Evolutionary conservation across 2,329 filamentous ascomycete species (phyloP), one percentile per base, ranked within the genome.

Genomic region (Shiraia sp.): DNA sequence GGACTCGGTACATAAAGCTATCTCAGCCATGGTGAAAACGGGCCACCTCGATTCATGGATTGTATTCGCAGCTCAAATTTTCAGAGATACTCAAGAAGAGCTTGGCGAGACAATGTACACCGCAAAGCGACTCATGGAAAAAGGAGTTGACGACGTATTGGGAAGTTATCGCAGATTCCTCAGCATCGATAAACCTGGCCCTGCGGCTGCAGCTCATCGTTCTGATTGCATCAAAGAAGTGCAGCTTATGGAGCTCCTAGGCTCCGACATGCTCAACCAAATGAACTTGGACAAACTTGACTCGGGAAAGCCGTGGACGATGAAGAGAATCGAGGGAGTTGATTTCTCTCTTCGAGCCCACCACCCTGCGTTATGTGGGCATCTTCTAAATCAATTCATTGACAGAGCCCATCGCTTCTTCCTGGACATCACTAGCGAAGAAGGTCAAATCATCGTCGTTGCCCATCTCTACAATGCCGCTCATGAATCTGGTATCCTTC

Each of bases 61-160:
- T n/a, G 28, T 49, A 10, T 32, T 49, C 14, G 42, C 47, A 3
- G 22, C 43, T 2, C 39, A 49, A 22, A 36, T 43, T 5, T 40
- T 49, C 19, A 13, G 10, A 12, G 47, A 46, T n/a, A 49, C 32
- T 2, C 32, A 24, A 6, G n/a, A 29, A 17, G 42, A 49, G 26
- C 31, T 43, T 15, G 39, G 31, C 6, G 0, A 7, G 2, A 15
- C 32, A 30, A 19, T 29, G 13, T 10, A 10, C 2, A 13, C 31
- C 16, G 28, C 6, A 13, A 4, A 24, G 7, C 17, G 10, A 3
- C 6, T 24, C 4, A 17, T 34, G 3, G 10, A 34, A n/a, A 10
- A 25, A 6, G 7, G 14, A 3, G 19, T 17, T 2, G 12, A 25
- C 7, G n/a, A 13, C 6, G 6, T 30, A 6, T n/a, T 13, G 6